These are phyloP conservation scores for Pythium aristosporum DNA, from an alignment of 352 stramenopile genomes.

Conservation along the genomic window DNA sequence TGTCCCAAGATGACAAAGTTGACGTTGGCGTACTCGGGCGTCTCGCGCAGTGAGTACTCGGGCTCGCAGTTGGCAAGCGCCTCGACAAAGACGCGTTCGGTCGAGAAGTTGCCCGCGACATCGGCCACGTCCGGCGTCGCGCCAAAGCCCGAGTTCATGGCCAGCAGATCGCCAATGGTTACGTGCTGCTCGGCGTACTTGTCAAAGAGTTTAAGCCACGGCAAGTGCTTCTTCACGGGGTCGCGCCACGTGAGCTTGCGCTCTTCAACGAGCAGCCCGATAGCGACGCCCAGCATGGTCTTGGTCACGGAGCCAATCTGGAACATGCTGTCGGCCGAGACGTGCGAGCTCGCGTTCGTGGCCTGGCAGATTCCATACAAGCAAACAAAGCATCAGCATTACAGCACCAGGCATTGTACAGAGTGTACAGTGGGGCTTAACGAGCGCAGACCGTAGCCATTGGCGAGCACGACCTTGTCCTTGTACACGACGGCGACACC, in stretches of 20 bases:
- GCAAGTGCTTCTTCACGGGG: slow-evolving; percentile 51
- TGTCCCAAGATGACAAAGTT: slow-evolving; percentile 66
- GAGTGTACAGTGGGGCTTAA: not conserved
- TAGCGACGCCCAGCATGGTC: slow-evolving; percentile 49
- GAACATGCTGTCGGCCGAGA: slow-evolving; percentile 52
- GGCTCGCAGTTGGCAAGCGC: slow-evolving; percentile 40
- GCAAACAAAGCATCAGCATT: not conserved
- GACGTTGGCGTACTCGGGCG: slow-evolving; percentile 58
- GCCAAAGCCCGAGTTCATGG: slow-evolving; percentile 64
- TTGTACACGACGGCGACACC: slow-evolving; percentile 56
- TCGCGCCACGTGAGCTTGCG: slow-evolving; percentile 51
- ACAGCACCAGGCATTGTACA: not conserved
- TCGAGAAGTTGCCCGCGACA: slow-evolving; percentile 36
- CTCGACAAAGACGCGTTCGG: slow-evolving; percentile 36
- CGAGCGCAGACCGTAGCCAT: slow-evolving; percentile 15
- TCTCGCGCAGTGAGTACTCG: slow-evolving; percentile 40
- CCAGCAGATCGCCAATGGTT: slow-evolving; percentile 50
- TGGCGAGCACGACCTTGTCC: slow-evolving; percentile 33
- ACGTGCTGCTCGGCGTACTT: slow-evolving; percentile 54
- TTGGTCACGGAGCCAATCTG: slow-evolving; percentile 72
- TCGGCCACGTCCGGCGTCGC: slow-evolving; percentile 29
- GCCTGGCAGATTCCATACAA: slow-evolving; percentile 11
- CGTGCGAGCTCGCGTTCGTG: slow-evolving; percentile 32
- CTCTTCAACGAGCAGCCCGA: slow-evolving; percentile 44
- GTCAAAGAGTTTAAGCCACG: slow-evolving; percentile 51